Percentiles rank a stretch among this genome's conserved stretches.
Conservation (phyloP, 176 grass and related monocot genomes). For the Aegilops speltoides region DNA sequence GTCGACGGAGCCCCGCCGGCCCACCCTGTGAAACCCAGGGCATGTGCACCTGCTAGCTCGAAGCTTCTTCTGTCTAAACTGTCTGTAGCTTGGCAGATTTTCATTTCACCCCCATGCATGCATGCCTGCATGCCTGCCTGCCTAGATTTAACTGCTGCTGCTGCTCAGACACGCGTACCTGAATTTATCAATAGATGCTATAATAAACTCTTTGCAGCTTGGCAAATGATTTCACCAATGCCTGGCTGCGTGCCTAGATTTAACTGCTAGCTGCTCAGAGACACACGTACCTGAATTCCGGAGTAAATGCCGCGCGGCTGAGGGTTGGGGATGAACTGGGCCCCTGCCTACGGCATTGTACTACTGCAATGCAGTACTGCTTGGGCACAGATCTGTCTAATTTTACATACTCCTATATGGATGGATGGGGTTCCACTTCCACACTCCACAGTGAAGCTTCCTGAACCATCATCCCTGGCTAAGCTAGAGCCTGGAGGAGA, state of each 20-base stretch:
- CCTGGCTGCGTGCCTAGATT: not conserved
- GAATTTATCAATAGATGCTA: not conserved
- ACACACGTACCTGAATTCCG: slow-evolving; percentile 5
- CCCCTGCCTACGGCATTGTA: not conserved
- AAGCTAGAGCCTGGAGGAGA: not conserved
- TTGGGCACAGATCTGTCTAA: not conserved
- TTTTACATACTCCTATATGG: not conserved
- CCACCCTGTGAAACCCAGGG: not conserved
- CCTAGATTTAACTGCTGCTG: slow-evolving; percentile 6
- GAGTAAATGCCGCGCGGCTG: slow-evolving; percentile 41
- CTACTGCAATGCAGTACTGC: not conserved
- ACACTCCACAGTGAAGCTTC: not conserved
- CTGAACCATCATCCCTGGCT: not conserved
- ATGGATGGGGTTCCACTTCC: not conserved
- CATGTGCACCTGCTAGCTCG: not conserved
- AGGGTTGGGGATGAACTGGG: slow-evolving; percentile 24
- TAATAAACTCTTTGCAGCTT: not conserved
- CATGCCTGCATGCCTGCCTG: not conserved
- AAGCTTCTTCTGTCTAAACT: not conserved
- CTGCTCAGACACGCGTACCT: not conserved
- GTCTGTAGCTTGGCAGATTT: not conserved
- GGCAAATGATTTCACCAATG: not conserved
- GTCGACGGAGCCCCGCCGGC: not conserved
- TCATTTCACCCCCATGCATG: not conserved
- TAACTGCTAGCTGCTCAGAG: not conserved